Percentiles rank a stretch among this genome's conserved stretches.
phyloP scores from a whole-genome alignment of 1,139 yeast species.

The Wickerhamiella pararugosa region DNA sequence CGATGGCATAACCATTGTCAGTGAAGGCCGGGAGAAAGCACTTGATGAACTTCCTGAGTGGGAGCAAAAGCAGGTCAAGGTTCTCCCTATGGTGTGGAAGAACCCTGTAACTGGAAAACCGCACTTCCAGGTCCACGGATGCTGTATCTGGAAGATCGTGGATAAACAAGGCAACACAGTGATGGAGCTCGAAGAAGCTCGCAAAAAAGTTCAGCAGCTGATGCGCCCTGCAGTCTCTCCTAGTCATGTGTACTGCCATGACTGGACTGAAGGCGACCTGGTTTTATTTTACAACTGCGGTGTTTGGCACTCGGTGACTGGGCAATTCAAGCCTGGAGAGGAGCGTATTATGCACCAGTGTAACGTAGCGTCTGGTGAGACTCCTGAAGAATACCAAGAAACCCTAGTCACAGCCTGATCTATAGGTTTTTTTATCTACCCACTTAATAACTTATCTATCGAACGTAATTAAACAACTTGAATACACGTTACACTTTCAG shows the following conservation, averaged over 20 bases:
- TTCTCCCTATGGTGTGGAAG: conserved; percentile 78
- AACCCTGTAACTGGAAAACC: conserved; percentile 76
- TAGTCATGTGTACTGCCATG: conserved; percentile 56
- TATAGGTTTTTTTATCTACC: too few species aligned
- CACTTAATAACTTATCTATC: too few species aligned
- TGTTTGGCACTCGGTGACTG: conserved; percentile 82
- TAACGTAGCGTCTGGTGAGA: conserved; percentile 68
- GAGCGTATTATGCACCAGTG: conserved; percentile 84
- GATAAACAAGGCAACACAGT: conserved; percentile 37
- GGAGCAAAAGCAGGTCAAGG: conserved; percentile 64
- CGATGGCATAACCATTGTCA: conserved; percentile 74
- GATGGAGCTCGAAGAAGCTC: conserved; percentile 52
- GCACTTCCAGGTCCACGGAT: conserved; percentile 75
- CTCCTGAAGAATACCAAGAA: conserved; percentile 32
- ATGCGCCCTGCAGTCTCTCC: conserved; percentile 84
- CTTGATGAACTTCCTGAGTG: conserved; percentile 60
- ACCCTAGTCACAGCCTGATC: too few species aligned
- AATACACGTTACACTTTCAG: too few species aligned
- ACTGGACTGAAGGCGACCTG: conserved; percentile 70
- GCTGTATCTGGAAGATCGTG: conserved; percentile 60
- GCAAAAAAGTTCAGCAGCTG: conserved; percentile 49
- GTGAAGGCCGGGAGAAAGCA: conserved; percentile 57
- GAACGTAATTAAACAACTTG: too few species aligned
- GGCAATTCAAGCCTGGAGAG: conserved; percentile 65
- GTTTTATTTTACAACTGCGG: conserved; percentile 79